Evolutionary conservation across 2,329 filamentous ascomycete genomes (phyloP).

Genomic region (Knoxdaviesia capensis): DNA sequence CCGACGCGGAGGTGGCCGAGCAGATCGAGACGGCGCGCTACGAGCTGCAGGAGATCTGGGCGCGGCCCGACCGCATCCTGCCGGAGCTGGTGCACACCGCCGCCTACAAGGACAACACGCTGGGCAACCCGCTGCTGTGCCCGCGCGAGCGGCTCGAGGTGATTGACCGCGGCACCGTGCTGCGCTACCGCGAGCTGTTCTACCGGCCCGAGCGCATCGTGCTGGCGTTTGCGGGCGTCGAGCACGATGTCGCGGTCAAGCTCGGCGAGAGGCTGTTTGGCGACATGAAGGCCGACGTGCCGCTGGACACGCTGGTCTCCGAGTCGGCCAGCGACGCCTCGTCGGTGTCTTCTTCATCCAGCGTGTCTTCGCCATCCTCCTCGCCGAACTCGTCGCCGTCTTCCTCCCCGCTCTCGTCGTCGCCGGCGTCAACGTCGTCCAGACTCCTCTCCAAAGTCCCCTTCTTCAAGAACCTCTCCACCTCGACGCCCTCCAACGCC

Average conservation of each 20-base stretch:
- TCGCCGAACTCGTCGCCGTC: slow-evolving; percentile 14
- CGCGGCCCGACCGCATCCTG: slow-evolving; percentile 86
- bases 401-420: slow-evolving; percentile 12
- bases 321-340: slow-evolving; percentile 35
- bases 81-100: slow-evolving; percentile 91
- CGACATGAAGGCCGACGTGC: slow-evolving; percentile 46
- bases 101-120: slow-evolving; percentile 86
- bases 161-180: slow-evolving; percentile 56
- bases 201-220: slow-evolving; percentile 84
- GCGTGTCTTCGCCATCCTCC: slow-evolving; percentile 11
- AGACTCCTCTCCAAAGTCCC: slow-evolving; percentile 65
- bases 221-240: slow-evolving; percentile 81
- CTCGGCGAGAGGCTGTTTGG: slow-evolving; percentile 77
- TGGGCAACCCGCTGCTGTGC: slow-evolving; percentile 84
- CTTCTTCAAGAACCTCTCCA: slow-evolving; percentile 77
- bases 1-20: slow-evolving; percentile 65
- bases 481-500: slow-evolving; percentile 44
- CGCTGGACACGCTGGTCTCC: slow-evolving; percentile 27
- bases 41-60: slow-evolving; percentile 94
- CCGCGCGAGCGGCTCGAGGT: slow-evolving; percentile 59
- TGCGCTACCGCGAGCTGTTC: slow-evolving; percentile 64
- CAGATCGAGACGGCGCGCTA: slow-evolving; percentile 87
- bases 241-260: slow-evolving; percentile 59
- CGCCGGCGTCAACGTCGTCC: slow-evolving; percentile 27
- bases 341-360: slow-evolving; percentile 21